These are phyloP conservation scores for Tremellales sp. DNA, from an alignment of 1,284 basidiomycete genomes.

Conservation along the genomic window DNA sequence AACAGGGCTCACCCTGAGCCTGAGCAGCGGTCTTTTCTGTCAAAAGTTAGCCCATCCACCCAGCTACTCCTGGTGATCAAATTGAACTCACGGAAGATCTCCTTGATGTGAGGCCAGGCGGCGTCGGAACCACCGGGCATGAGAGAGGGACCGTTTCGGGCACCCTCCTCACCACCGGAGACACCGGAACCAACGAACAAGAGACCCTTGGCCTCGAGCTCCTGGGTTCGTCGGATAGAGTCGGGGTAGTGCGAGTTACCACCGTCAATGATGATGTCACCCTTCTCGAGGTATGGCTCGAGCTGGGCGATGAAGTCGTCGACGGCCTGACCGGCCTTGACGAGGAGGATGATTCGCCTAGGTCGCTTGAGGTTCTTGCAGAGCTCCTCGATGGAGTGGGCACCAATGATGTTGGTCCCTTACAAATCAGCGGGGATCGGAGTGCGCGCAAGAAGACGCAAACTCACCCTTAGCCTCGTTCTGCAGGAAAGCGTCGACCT, in stretches of 20 bases:
- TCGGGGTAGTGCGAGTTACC: slow-evolving; percentile 99
- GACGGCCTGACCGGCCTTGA: slow-evolving; percentile 63
- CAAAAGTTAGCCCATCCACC: too few relatives aligned
- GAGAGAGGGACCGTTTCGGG: slow-evolving; percentile 92
- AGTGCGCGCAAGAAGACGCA: neutral
- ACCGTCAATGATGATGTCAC: slow-evolving; percentile 96
- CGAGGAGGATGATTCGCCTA: slow-evolving; percentile 81
- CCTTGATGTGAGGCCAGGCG: slow-evolving; percentile 96
- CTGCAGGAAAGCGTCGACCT: slow-evolving; percentile 91
- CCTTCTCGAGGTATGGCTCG: slow-evolving; percentile 58
- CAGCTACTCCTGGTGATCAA: neutral
- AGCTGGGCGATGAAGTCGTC: slow-evolving; percentile 59
- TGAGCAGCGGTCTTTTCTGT: slow-evolving; percentile 86
- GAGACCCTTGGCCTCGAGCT: slow-evolving; percentile 89
- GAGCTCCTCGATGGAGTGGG: slow-evolving; percentile 88
- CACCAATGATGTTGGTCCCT: slow-evolving; percentile 94
- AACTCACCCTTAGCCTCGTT: slow-evolving; percentile 92
- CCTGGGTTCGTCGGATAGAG: slow-evolving; percentile 88
- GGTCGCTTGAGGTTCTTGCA: slow-evolving; percentile 56
- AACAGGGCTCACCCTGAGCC: slow-evolving; percentile 93
- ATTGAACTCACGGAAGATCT: slow-evolving; percentile 71
- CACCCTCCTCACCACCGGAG: slow-evolving; percentile 99
- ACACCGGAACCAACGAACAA: slow-evolving; percentile 99
- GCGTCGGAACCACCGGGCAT: slow-evolving; percentile 96
- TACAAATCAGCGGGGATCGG: slow-evolving; percentile 8